A percentile compares a stretch with the other conserved stretches of the same genome.
phyloP scores from a whole-genome alignment of 345 rosid species.

The Aegle marmelos region DNA sequence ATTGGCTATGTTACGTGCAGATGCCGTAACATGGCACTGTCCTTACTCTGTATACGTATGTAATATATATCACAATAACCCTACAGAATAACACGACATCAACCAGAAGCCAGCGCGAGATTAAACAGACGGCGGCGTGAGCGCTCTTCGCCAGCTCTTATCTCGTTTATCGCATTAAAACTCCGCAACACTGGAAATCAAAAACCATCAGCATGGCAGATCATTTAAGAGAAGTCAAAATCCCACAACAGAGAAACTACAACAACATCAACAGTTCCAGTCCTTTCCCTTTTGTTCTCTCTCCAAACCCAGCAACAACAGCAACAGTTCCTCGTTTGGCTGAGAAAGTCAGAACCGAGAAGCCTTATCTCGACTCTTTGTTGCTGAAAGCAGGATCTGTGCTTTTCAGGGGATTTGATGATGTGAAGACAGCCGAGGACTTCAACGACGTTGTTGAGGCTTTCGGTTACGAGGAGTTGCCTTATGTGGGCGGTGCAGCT shows the following conservation, averaged over 20 bases:
- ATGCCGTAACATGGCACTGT: too few relatives aligned
- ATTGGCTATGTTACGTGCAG: too few relatives aligned
- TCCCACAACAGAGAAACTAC: constrained; percentile 55
- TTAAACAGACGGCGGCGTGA: too few relatives aligned
- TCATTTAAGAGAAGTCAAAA: constrained; percentile 33
- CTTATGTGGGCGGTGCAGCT: constrained; percentile 88
- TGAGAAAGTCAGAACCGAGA: constrained; percentile 38
- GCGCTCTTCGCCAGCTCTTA: neutral
- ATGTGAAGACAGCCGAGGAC: constrained; percentile 51
- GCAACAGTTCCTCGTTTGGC: constrained; percentile 24
- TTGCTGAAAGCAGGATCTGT: constrained; percentile 63
- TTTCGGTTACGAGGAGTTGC: constrained; percentile 84
- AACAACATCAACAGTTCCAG: constrained; percentile 15
- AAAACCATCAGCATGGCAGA: constrained; percentile 32
- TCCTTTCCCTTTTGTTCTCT: constrained; percentile 54
- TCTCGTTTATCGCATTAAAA: neutral
- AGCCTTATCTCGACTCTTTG: constrained; percentile 55
- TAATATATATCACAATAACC: too few relatives aligned
- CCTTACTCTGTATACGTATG: too few relatives aligned
- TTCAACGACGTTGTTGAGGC: constrained; percentile 89
- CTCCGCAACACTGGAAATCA: neutral
- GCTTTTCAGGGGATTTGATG: constrained; percentile 65
- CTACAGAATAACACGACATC: too few relatives aligned
- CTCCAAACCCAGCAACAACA: constrained; percentile 29
- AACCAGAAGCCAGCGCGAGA: neutral